These are phyloP conservation scores for Pulicaria dysenterica DNA, from an alignment of 129 eudicot species.

Conservation along the genomic window DNA sequence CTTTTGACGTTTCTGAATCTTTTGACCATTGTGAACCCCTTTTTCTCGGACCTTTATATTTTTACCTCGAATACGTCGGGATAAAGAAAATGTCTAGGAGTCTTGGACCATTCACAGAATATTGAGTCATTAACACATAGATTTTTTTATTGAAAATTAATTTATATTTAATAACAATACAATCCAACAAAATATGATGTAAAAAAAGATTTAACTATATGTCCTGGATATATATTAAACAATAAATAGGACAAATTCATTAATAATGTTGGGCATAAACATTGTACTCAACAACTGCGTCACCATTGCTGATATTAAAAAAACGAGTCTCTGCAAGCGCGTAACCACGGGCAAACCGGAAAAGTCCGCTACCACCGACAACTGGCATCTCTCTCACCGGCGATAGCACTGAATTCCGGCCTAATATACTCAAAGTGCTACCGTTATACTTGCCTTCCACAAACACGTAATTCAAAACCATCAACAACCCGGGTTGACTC, in stretches of 20 bases:
- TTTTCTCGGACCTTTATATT: too few relatives aligned
- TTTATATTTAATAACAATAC: too few relatives aligned
- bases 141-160: too few relatives aligned
- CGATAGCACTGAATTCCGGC: conserved; percentile 34
- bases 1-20: too few relatives aligned
- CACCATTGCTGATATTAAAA: conserved; percentile 30
- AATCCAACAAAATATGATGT: too few relatives aligned
- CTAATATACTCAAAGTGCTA: conserved; percentile 44
- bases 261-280: conserved; percentile 47
- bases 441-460: conserved; percentile 44
- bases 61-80: too few relatives aligned
- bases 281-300: conserved; percentile 53
- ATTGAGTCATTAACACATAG: too few relatives aligned
- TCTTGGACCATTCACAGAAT: too few relatives aligned
- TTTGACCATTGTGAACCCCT: too few relatives aligned
- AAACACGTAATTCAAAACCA: conserved; percentile 27
- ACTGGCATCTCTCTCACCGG: conserved; percentile 44
- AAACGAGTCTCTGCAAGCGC: conserved; percentile 47
- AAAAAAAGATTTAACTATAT: too few relatives aligned
- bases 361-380: conserved; percentile 48
- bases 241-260: conserved; percentile 2
- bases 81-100: too few relatives aligned
- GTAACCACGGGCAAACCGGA: conserved; percentile 50
- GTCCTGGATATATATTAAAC: too few relatives aligned
- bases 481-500: not conserved